Percentiles rank a stretch among this genome's conserved stretches.
phyloP scores from a whole-genome alignment of 306 rosid genomes.

The Biancaea sappan region DNA sequence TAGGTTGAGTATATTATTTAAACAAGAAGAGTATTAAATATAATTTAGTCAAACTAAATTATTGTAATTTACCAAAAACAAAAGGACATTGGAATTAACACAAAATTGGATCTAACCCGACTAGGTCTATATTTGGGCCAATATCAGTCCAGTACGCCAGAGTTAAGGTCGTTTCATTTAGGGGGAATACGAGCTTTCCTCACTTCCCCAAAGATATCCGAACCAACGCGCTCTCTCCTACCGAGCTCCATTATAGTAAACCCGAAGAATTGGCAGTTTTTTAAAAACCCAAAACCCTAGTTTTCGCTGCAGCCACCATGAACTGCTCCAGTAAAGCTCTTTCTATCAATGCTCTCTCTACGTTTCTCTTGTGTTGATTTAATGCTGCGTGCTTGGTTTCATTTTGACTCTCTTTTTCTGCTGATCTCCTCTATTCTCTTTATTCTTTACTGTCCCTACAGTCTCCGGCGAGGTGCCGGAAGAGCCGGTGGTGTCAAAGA shows the following conservation, averaged over 20 bases:
- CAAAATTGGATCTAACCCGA: too few relatives aligned
- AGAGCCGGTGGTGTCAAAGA: slow-evolving; percentile 88
- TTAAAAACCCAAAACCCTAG: slow-evolving; percentile 37
- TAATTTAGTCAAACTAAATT: too few relatives aligned
- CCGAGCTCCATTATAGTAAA: not conserved
- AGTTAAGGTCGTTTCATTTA: not conserved
- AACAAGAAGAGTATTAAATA: too few relatives aligned
- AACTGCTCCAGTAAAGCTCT: slow-evolving; percentile 62
- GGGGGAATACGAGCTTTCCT: not conserved
- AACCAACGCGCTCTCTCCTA: not conserved
- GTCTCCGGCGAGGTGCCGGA: slow-evolving; percentile 99
- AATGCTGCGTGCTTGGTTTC: not conserved
- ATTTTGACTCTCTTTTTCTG: not conserved
- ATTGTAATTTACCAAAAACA: too few relatives aligned
- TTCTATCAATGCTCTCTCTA: not conserved
- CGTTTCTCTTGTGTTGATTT: not conserved
- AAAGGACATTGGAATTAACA: too few relatives aligned
- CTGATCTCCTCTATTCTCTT: slow-evolving; percentile 41
- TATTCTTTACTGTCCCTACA: slow-evolving; percentile 30
- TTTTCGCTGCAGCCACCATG: slow-evolving; percentile 41
- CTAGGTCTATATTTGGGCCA: too few relatives aligned
- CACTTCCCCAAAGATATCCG: not conserved
- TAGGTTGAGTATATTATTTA: too few relatives aligned
- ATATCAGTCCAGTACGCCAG: not conserved
- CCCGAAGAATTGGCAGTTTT: not conserved